Evolutionary conservation across 2,329 filamentous ascomycete genomes (phyloP).

Genomic region (Alternaria sp.): DNA sequence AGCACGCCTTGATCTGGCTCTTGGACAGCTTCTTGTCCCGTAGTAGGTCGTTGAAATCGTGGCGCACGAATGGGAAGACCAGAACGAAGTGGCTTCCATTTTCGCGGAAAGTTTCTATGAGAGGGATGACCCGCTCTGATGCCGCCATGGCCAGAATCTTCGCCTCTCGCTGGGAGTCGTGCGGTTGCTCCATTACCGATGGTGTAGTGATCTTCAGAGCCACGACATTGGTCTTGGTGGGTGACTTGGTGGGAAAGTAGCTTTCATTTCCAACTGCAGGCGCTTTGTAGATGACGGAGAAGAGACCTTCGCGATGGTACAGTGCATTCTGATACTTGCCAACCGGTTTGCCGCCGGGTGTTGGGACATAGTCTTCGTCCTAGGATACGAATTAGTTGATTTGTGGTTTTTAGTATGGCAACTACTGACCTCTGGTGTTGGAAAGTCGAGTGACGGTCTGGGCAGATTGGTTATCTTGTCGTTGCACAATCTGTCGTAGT

Average conservation of each 20-base stretch:
- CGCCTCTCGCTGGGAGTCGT: conserved; percentile 81
- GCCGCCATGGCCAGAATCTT: conserved; percentile 70
- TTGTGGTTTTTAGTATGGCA: neutral
- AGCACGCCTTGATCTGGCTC: conserved; percentile 54
- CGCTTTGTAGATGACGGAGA: conserved; percentile 82
- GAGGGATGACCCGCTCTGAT: conserved; percentile 66
- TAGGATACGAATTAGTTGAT: conserved; percentile 10
- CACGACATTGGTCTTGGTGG: conserved; percentile 49
- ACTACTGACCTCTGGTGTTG: conserved; percentile 26
- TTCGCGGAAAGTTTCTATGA: conserved; percentile 74
- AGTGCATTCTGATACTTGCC: conserved; percentile 64
- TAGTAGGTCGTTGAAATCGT: conserved; percentile 74
- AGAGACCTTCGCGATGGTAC: conserved; percentile 71
- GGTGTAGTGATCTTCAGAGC: conserved; percentile 89
- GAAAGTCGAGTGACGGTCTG: conserved; percentile 30
- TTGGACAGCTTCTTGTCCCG: conserved; percentile 51
- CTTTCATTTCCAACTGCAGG: conserved; percentile 48
- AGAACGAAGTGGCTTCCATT: conserved; percentile 77
- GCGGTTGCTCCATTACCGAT: conserved; percentile 75
- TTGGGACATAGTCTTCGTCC: conserved; percentile 43
- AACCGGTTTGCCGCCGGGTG: conserved; percentile 51
- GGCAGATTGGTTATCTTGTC: conserved; percentile 27
- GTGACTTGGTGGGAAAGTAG: conserved; percentile 31
- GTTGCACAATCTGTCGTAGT: conserved; percentile 40
- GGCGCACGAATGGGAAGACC: conserved; percentile 82